Evolutionary conservation across 2,329 filamentous ascomycete genomes (phyloP).

Genomic region (Diaporthe ilicicola): DNA sequence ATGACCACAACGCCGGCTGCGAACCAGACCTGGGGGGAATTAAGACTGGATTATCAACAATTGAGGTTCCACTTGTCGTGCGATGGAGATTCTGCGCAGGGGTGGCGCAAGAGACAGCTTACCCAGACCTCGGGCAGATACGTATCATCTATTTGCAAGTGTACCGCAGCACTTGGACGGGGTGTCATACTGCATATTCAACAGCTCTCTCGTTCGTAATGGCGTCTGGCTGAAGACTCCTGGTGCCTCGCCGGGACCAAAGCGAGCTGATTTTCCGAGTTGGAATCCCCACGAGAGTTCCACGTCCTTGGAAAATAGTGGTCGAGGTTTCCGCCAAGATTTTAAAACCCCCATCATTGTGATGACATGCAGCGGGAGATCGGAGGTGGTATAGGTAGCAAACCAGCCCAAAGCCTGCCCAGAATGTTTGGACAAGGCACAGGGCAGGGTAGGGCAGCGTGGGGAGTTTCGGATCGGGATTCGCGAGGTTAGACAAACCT

Average conservation of each 20-base stretch:
- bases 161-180: slow-evolving; percentile 36
- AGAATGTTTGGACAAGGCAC: background rate
- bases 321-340: background rate
- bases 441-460: background rate
- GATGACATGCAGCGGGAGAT: background rate
- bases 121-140: slow-evolving; percentile 34
- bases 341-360: background rate
- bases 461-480: background rate
- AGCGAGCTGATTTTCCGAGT: background rate
- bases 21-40: slow-evolving; percentile 14
- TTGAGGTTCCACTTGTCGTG: no score
- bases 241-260: background rate
- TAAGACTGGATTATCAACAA: background rate
- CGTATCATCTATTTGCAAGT: slow-evolving; percentile 37
- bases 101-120: background rate
- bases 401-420: background rate
- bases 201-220: background rate
- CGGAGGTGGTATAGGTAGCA: background rate
- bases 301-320: background rate
- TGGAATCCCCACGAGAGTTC: background rate
- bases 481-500: background rate
- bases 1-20: slow-evolving; percentile 24
- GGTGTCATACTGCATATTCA: slow-evolving; percentile 13
- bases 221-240: background rate
- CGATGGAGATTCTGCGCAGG: no score